Evolutionary conservation across 805 yeast species (phyloP).

Genomic region (Limtongia smithiae): DNA sequence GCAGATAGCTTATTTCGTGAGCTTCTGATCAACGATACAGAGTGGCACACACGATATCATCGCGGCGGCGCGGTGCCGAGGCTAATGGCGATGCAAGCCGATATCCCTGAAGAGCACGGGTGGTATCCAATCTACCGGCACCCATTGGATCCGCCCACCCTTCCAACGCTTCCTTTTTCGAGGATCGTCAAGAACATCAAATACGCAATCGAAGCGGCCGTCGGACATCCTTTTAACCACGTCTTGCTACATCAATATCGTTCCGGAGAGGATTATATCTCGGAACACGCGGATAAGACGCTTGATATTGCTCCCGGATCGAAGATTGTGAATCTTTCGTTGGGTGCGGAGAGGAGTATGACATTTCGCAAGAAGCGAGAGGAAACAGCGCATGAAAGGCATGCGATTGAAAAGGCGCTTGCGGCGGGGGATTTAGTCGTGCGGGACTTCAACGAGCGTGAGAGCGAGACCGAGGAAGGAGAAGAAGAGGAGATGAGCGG

Average conservation of each 20-base stretch:
- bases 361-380: slow-evolving; percentile 12
- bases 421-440: background rate
- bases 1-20: slow-evolving; percentile 11
- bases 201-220: slow-evolving; percentile 4
- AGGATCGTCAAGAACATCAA: background rate
- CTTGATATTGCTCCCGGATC: slow-evolving; percentile 28
- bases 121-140: slow-evolving; percentile 27
- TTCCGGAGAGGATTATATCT: slow-evolving; percentile 22
- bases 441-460: too few species aligned
- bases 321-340: slow-evolving; percentile 22
- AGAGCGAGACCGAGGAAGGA: background rate
- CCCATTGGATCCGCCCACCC: slow-evolving; percentile 22
- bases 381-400: background rate
- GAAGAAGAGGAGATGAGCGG: too few species aligned
- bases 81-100: slow-evolving; percentile 26
- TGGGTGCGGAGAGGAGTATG: slow-evolving; percentile 27
- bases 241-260: slow-evolving; percentile 28
- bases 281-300: slow-evolving; percentile 30
- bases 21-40: slow-evolving; percentile 8
- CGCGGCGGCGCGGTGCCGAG: slow-evolving; percentile 28
- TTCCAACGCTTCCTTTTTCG: slow-evolving; percentile 7
- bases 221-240: slow-evolving; percentile 21
- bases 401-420: background rate
- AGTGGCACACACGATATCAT: slow-evolving; percentile 22
- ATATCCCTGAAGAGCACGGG: slow-evolving; percentile 9